Evolutionary conservation across 352 stramenopile genomes (phyloP).

Genomic region (Phytophthora fragariaefolia): DNA sequence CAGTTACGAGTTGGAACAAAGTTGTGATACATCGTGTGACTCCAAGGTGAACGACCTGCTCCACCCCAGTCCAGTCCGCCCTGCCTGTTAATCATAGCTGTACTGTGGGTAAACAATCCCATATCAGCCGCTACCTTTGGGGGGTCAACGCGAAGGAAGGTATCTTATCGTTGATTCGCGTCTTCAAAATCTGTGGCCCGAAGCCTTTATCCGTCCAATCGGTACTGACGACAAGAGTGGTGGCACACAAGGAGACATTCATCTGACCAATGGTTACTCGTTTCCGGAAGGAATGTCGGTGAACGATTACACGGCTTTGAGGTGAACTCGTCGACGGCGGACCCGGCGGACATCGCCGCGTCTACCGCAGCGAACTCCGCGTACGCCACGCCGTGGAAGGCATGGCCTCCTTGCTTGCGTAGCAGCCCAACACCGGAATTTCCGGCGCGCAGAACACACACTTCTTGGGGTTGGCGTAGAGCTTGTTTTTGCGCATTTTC

Average conservation of each 20-base stretch:
- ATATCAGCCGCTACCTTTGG: background rate
- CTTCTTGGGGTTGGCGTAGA: too few relatives aligned
- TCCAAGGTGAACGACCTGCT: slow-evolving; percentile 1
- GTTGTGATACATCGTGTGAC: background rate
- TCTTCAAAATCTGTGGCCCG: background rate
- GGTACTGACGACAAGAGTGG: slow-evolving; percentile 3
- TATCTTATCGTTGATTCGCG: background rate
- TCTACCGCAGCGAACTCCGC: too few relatives aligned
- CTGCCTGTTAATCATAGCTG: too few relatives aligned
- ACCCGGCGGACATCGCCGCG: too few relatives aligned
- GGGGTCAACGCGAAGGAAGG: slow-evolving; percentile 5
- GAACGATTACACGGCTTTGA: slow-evolving; percentile 17
- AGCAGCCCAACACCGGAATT: too few relatives aligned
- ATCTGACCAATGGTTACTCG: slow-evolving; percentile 13
- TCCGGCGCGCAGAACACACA: too few relatives aligned
- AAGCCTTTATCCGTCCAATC: slow-evolving; percentile 2
- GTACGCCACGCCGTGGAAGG: too few relatives aligned
- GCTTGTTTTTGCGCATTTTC: too few relatives aligned
- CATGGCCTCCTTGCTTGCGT: too few relatives aligned
- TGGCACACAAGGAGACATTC: background rate
- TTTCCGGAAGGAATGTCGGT: background rate
- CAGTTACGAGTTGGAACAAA: slow-evolving; percentile 9
- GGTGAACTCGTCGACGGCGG: too few relatives aligned
- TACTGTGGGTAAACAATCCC: too few relatives aligned
- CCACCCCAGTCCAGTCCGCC: slow-evolving; percentile 5